Base-by-base conservation (phyloP, 805 yeast genomes). In the Candida endomychidarum region DNA sequence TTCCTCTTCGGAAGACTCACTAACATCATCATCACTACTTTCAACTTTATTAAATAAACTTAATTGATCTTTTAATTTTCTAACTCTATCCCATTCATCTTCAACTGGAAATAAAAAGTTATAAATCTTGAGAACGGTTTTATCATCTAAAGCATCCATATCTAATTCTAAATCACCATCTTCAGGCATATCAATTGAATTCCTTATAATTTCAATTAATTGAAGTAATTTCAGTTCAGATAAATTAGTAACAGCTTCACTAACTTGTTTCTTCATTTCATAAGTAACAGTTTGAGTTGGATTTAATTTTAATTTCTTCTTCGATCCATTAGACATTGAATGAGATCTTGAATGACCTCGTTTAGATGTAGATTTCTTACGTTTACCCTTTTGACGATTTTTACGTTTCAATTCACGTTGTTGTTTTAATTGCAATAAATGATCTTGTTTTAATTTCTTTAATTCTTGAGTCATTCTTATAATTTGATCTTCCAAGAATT, bases 161-260 rank as follows among this genome's bases (percentile, higher is more conserved):
- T 93, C 99, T 45, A 93, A 75, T 70, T 93, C 99, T 46, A 93
- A 93, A 68, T 67, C 73, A 46, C 93, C 98, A 42, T 91, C 98
- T 53, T 88, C 91, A 35, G 61, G 57, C 37, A 66, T 58, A 41
- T 66, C 70, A 37, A 70, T 58, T 52, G 76, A 80, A 60, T 86
- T 93, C 56, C 84, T 84, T 50, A 93, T 88, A 47, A 93, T 88
- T 37, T 84, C 79, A 46, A 91, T 75, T 23, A 89, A 95, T 44
- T 85, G 83, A 51, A 83, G 86, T 52, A 91, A 69, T 66, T 86
- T 87, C 61, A 83, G 80, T 49, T 89, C 95, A 31, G 88, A 77
- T 47, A 81, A 65, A 43, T 80, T 81, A 38, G 83, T 81, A 58
- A 93, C 90, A 50, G 81, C 81, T 56, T 89, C 97, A 41, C 89